These are phyloP conservation scores for Cordyceps javanica DNA, from an alignment of 2,329 filamentous ascomycete genomes.

Conservation along the genomic window DNA sequence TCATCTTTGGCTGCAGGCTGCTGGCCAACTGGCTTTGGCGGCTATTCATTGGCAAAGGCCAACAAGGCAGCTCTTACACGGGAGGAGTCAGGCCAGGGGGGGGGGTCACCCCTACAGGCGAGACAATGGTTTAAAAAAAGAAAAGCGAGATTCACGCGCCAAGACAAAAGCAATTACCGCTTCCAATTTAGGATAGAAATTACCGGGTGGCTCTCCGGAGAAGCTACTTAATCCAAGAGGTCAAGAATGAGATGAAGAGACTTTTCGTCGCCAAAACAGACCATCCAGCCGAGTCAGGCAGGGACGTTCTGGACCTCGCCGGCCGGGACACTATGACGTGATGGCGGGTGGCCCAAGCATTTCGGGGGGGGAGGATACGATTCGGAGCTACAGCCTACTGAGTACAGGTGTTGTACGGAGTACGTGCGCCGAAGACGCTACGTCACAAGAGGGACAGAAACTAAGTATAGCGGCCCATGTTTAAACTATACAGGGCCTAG, in stretches of 20 bases:
- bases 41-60: neutral
- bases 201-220: neutral
- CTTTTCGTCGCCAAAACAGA: too few species aligned
- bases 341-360: conserved; percentile 1
- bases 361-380: neutral
- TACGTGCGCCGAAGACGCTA: neutral
- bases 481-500: too few species aligned
- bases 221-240: too few species aligned
- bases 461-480: neutral
- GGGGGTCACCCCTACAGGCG: neutral
- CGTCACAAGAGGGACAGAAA: neutral
- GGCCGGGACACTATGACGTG: conserved; percentile 7
- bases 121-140: neutral
- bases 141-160: neutral
- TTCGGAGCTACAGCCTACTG: neutral
- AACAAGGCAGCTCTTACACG: neutral
- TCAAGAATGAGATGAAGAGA: too few species aligned
- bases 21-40: neutral
- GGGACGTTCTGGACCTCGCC: conserved; percentile 9
- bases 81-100: neutral
- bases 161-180: neutral
- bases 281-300: neutral
- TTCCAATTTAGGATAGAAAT: neutral
- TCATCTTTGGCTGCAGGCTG: neutral
- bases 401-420: too few species aligned